These are phyloP conservation scores for Penicillium samsonianum DNA, from an alignment of 495 filamentous ascomycete genomes.

Conservation along the genomic window DNA sequence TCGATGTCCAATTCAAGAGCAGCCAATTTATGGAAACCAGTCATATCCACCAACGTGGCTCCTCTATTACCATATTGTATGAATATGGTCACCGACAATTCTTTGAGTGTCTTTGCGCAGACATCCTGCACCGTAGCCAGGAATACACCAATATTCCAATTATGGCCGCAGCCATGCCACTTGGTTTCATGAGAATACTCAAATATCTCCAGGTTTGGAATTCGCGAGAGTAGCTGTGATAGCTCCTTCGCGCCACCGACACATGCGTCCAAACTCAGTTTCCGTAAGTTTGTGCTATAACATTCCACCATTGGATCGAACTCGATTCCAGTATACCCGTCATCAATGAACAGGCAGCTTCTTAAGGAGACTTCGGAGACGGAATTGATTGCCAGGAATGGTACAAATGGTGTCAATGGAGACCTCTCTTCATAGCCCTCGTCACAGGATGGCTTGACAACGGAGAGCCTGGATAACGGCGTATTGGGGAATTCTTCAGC, in stretches of 20 bases:
- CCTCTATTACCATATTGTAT: background rate
- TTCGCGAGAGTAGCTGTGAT: constrained; percentile 10
- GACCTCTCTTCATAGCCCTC: background rate
- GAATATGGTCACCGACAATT: background rate
- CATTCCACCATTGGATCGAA: background rate
- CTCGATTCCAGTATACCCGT: background rate
- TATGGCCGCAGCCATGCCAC: constrained; percentile 17
- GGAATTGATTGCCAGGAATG: background rate
- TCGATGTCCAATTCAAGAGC: background rate
- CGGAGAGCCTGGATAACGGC: background rate
- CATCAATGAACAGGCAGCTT: background rate
- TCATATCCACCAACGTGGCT: background rate
- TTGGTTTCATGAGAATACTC: constrained; percentile 16
- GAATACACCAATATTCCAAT: constrained; percentile 8
- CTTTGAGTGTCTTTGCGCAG: background rate
- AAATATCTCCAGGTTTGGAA: constrained; percentile 17
- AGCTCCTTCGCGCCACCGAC: background rate
- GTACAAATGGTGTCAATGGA: background rate
- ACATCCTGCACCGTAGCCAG: background rate
- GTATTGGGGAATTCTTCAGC: background rate
- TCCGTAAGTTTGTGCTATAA: background rate
- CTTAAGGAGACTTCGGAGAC: background rate
- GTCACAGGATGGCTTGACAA: background rate
- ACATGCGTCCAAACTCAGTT: background rate
- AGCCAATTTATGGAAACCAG: background rate